These are phyloP conservation scores for Selaginella tamariscina DNA, from an alignment of 75 land plant species.

Conservation along the genomic window DNA sequence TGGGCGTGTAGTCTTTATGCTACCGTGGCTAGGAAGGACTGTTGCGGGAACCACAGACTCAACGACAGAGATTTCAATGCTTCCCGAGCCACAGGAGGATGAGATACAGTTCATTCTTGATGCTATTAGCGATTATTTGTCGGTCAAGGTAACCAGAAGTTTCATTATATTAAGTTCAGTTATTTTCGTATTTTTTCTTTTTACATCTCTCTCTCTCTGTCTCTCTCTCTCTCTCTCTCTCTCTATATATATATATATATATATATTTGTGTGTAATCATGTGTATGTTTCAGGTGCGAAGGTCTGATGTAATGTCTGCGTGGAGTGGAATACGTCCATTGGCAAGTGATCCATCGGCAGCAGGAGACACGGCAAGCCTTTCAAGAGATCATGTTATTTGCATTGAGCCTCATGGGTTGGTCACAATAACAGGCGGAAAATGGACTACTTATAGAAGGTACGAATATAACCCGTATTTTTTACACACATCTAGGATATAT, in stretches of 20 bases:
- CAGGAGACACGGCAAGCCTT: constrained; percentile 20
- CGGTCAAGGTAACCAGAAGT: constrained; percentile 54
- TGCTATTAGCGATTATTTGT: constrained; percentile 88
- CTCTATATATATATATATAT: no score
- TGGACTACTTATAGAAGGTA: constrained; percentile 16
- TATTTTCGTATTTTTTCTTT: neutral
- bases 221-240: neutral
- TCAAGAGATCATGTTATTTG: constrained; percentile 13
- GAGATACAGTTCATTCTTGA: constrained; percentile 94
- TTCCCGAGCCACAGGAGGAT: constrained; percentile 93
- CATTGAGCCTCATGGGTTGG: neutral
- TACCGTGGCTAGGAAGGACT: constrained; percentile 95
- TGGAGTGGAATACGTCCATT: constrained; percentile 9
- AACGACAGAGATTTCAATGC: constrained; percentile 53
- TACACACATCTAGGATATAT: no score
- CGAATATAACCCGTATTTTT: no score
- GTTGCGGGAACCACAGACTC: constrained; percentile 98
- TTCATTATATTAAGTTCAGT: neutral
- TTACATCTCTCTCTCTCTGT: neutral
- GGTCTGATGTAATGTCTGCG: neutral
- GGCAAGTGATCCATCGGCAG: constrained; percentile 13
- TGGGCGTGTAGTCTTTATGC: constrained; percentile 96
- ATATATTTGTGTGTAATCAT: no score
- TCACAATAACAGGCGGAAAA: constrained; percentile 14
- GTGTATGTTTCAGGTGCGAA: neutral